Evolutionary conservation across 2,329 filamentous ascomycete genomes (phyloP).

Genomic region (Diaporthe citri): DNA sequence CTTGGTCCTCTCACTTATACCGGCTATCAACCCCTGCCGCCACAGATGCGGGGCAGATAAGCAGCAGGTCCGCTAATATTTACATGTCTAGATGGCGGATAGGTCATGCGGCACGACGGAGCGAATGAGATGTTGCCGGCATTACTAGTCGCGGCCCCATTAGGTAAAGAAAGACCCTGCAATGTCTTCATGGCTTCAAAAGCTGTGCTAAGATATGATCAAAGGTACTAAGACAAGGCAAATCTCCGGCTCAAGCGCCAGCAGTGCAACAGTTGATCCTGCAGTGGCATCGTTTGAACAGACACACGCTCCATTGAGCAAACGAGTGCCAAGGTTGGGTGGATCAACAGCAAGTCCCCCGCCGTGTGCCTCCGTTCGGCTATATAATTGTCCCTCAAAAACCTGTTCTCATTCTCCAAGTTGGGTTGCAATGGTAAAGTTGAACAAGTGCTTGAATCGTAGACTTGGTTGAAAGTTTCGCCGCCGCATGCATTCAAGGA

Average conservation of each 20-base stretch:
- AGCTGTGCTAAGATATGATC: background rate
- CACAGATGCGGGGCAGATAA: conserved; percentile 26
- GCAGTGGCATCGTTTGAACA: background rate
- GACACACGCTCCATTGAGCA: too few species aligned
- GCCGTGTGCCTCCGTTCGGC: background rate
- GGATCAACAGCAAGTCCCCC: background rate
- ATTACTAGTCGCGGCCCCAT: conserved; percentile 6
- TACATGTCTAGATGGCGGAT: background rate
- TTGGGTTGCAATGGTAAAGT: background rate
- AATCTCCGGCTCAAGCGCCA: background rate
- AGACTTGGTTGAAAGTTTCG: background rate
- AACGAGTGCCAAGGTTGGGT: too few species aligned
- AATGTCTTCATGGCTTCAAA: background rate
- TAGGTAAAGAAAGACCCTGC: background rate
- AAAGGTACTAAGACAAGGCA: background rate
- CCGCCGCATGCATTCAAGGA: background rate
- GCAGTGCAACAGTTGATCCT: background rate
- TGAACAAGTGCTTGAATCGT: conserved; percentile 9
- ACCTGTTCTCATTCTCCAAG: background rate
- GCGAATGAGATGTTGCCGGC: conserved; percentile 15
- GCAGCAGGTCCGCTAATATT: conserved; percentile 15
- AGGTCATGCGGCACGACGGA: background rate
- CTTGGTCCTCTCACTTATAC: conserved; percentile 4
- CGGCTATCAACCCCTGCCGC: conserved; percentile 5
- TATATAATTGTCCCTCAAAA: background rate